Evolutionary conservation across 73 alveolate genomes (phyloP).

Genomic region (Tetrahymena elliotti): DNA sequence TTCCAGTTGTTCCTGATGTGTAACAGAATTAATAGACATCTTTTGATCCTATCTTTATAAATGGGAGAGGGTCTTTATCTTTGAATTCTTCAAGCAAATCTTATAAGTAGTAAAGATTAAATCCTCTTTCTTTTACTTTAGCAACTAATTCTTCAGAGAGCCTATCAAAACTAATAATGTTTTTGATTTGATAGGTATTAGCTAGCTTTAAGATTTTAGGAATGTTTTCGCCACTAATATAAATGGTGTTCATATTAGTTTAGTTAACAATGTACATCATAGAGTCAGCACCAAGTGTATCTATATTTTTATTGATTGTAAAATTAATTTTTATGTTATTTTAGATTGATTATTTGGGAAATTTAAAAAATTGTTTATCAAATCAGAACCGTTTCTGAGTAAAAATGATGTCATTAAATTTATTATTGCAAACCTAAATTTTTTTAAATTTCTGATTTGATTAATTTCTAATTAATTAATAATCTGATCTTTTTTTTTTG

Average conservation of each 20-base stretch:
- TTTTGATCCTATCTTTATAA: not conserved
- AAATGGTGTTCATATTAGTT: constrained; percentile 57
- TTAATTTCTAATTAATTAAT: not conserved
- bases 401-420: not conserved
- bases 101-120: not conserved
- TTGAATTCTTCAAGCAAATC: constrained; percentile 7
- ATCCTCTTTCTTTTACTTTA: constrained; percentile 4
- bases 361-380: not conserved
- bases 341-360: not conserved
- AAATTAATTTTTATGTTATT: not conserved
- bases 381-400: too few relatives aligned
- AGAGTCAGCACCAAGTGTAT: constrained; percentile 24
- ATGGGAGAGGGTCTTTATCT: not conserved
- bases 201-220: constrained; percentile 49
- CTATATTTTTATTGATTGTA: not conserved
- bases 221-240: constrained; percentile 48
- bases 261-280: constrained; percentile 63
- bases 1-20: constrained; percentile 89
- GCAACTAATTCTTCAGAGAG: not conserved
- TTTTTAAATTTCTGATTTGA: too few relatives aligned
- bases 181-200: constrained; percentile 9
- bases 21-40: constrained; percentile 49
- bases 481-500: too few relatives aligned
- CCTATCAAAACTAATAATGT: constrained; percentile 13
- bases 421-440: not conserved